phyloP scores from a whole-genome alignment of 257 asterid species.

The Datura wrightii region DNA sequence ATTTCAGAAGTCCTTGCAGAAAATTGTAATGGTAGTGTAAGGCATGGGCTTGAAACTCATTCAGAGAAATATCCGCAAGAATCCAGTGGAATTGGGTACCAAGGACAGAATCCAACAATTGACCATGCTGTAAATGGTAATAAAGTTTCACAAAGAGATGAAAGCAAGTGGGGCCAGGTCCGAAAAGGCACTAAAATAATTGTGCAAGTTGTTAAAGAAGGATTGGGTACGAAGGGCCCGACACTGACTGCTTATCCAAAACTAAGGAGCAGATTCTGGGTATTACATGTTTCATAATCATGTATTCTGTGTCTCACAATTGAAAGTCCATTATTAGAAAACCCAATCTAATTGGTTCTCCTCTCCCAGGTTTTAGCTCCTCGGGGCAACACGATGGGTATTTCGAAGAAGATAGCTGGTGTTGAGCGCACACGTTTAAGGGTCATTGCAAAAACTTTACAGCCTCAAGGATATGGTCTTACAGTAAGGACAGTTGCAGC shows the following conservation, averaged over 20 bases:
- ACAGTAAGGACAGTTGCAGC: constrained; percentile 94
- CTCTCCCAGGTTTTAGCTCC: constrained; percentile 72
- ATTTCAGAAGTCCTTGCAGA: constrained; percentile 50
- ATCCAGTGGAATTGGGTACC: constrained; percentile 48
- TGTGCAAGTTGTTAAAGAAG: constrained; percentile 97
- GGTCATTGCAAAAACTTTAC: constrained; percentile 84
- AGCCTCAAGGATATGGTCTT: constrained; percentile 92
- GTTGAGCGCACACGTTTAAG: constrained; percentile 89
- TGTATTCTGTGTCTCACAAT: constrained; percentile 39
- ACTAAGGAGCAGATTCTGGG: constrained; percentile 98
- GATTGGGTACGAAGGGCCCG: constrained; percentile 94
- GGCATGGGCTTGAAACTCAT: constrained; percentile 51
- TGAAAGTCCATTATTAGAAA: constrained; percentile 31
- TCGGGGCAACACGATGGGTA: constrained; percentile 70
- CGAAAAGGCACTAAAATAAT: constrained; percentile 82
- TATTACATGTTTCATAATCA: constrained; percentile 44
- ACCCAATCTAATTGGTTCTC: constrained; percentile 36
- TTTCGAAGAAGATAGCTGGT: constrained; percentile 90
- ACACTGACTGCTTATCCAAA: constrained; percentile 90
- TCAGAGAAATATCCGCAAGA: constrained; percentile 43
- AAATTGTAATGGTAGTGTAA: constrained; percentile 66
- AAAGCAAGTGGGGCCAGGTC: constrained; percentile 69
- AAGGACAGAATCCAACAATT: constrained; percentile 35
- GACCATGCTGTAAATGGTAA: constrained; percentile 37
- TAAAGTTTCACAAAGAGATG: constrained; percentile 41